Evolutionary conservation across 108 stramenopile genomes (phyloP), one percentile per base, ranked within the genome.

Genomic region (Parmales sp.): DNA sequence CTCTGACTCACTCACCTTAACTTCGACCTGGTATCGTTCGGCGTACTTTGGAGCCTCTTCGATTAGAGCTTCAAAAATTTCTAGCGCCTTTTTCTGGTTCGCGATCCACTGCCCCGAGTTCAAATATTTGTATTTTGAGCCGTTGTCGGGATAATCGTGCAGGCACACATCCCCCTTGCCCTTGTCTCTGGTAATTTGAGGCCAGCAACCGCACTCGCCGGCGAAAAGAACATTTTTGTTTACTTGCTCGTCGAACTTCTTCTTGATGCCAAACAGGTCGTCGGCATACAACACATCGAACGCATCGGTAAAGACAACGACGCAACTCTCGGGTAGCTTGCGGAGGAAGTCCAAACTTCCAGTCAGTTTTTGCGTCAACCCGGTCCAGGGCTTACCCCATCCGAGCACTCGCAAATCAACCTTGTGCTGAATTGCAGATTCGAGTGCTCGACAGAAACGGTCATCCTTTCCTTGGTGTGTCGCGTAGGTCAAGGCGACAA

Each of bases 121-220:
- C 1, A 73, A 45, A 49, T 73, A 73, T 22, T 49, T 48, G 65
- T 73, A 73, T 16, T 66, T 66, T 18, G 72, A 68, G 9, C 66
- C 66, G n/a, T 44, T 50, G 7, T 20, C 18, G 2, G 72, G 72
- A 50, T 73, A 73, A 16, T 45, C 28, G 23, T 66, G 9, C 20
- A 65, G 37, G 29, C 72, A 73, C n/a, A 39, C 39, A 16, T 26
- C 5, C 19, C 64, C 54, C 26, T 34, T 34, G 29, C 54, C 67
- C 16, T 60, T 36, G 18, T 73, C 72, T 9, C 37, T 4, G 18
- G 64, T 73, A 31, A 73, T 49, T n/a, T 73, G 72, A 36, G 72
- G 72, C 72, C 72, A 73, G 65, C 72, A 73, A 13, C 72, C 72
- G 45, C 72, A 60, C 36, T 60, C 54, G 13, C 54, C 54, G 20